Evolutionary conservation across 106 monocot species (phyloP).

Genomic region (Apostasia shenzhenica): DNA sequence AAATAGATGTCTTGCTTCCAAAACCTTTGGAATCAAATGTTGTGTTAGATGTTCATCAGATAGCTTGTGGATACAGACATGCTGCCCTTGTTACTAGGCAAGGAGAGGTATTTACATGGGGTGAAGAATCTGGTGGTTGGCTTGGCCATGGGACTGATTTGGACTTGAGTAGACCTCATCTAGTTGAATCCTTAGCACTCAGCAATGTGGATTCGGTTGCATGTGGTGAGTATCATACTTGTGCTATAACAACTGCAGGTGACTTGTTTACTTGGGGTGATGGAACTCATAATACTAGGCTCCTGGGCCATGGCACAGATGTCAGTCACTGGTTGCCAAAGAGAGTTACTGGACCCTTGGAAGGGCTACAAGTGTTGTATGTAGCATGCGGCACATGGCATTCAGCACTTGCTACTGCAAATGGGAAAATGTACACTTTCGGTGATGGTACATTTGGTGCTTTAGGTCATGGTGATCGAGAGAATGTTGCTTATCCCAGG

Average conservation of each 20-base stretch:
- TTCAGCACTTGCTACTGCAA: slow-evolving; percentile 33
- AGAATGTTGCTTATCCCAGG: slow-evolving; percentile 31
- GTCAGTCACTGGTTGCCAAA: slow-evolving; percentile 66
- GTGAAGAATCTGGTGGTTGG: slow-evolving; percentile 56
- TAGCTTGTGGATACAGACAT: slow-evolving; percentile 61
- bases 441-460: slow-evolving; percentile 60
- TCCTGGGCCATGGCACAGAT: slow-evolving; percentile 41
- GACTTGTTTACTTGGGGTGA: slow-evolving; percentile 70
- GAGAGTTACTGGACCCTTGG: slow-evolving; percentile 48
- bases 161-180: slow-evolving; percentile 31
- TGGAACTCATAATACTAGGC: slow-evolving; percentile 33
- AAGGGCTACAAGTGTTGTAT: slow-evolving; percentile 45
- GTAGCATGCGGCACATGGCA: slow-evolving; percentile 65
- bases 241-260: slow-evolving; percentile 47
- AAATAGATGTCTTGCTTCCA: slow-evolving; percentile 36
- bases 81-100: slow-evolving; percentile 61
- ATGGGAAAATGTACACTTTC: slow-evolving; percentile 48
- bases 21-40: slow-evolving; percentile 60
- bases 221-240: slow-evolving; percentile 69
- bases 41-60: slow-evolving; percentile 55
- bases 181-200: slow-evolving; percentile 41
- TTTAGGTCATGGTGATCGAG: slow-evolving; percentile 52
- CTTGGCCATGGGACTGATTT: slow-evolving; percentile 51
- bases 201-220: slow-evolving; percentile 37
- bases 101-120: slow-evolving; percentile 79